Evolutionary conservation across 2,329 filamentous ascomycete genomes (phyloP).

Genomic region (Fusarium dlaminii): DNA sequence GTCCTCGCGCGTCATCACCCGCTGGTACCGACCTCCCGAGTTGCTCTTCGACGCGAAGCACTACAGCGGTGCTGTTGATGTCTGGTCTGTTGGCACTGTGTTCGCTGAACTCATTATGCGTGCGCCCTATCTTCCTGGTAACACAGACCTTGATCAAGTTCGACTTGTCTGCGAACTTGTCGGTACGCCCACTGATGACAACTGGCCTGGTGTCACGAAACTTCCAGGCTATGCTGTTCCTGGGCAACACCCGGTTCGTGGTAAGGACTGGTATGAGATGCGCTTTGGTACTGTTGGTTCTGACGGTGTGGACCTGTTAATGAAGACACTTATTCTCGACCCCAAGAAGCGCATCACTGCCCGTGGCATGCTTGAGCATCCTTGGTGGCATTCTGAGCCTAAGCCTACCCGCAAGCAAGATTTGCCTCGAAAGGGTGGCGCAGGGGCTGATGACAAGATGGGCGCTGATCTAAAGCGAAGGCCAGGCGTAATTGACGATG

Average conservation of each 20-base stretch:
- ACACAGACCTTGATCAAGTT: slow-evolving; percentile 88
- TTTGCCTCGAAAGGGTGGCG: slow-evolving; percentile 79
- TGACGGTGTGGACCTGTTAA: slow-evolving; percentile 86
- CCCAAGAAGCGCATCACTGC: slow-evolving; percentile 86
- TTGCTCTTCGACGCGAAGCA: slow-evolving; percentile 89
- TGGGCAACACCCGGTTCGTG: slow-evolving; percentile 68
- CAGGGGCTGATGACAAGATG: slow-evolving; percentile 77
- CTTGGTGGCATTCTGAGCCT: slow-evolving; percentile 87
- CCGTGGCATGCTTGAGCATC: slow-evolving; percentile 78
- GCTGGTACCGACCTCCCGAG: slow-evolving; percentile 95
- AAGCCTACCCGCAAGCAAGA: slow-evolving; percentile 84
- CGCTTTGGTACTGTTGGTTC: slow-evolving; percentile 83
- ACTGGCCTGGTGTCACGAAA: slow-evolving; percentile 90
- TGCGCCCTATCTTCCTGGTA: slow-evolving; percentile 83
- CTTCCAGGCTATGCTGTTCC: slow-evolving; percentile 83
- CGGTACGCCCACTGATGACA: slow-evolving; percentile 91
- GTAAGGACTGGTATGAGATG: slow-evolving; percentile 76
- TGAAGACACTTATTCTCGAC: slow-evolving; percentile 85
- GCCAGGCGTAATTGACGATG: slow-evolving; percentile 73
- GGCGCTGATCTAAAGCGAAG: slow-evolving; percentile 83
- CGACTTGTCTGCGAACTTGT: slow-evolving; percentile 84
- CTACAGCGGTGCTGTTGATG: slow-evolving; percentile 90
- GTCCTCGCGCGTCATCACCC: slow-evolving; percentile 94
- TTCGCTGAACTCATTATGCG: slow-evolving; percentile 91
- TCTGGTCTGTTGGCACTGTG: slow-evolving; percentile 93